Evolutionary conservation across 352 stramenopile species (phyloP).

Genomic region (Globisporangium canariense): DNA sequence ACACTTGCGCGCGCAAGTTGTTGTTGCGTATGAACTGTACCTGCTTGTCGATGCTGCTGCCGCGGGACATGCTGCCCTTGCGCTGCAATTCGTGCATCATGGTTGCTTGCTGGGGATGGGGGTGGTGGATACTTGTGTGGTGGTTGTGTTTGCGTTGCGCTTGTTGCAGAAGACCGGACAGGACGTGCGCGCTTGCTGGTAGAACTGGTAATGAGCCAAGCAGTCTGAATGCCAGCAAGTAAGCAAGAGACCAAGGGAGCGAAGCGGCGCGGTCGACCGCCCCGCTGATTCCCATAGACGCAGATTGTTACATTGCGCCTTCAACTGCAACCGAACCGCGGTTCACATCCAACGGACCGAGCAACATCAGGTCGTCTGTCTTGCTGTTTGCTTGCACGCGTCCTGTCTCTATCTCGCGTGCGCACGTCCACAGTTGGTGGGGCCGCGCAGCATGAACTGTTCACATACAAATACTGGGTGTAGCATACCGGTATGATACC

Average conservation of each 20-base stretch:
- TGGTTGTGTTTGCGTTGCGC: too few relatives aligned
- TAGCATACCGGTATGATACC: not conserved
- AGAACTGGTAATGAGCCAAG: not conserved
- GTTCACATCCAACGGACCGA: not conserved
- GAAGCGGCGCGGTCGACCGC: not conserved
- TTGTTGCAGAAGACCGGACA: not conserved
- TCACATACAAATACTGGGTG: slow-evolving; percentile 2
- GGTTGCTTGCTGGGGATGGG: not conserved
- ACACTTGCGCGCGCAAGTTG: not conserved
- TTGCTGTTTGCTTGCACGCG: not conserved
- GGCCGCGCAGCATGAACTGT: too few relatives aligned
- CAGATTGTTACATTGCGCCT: not conserved
- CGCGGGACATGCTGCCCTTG: slow-evolving; percentile 16
- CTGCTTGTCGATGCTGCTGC: slow-evolving; percentile 19
- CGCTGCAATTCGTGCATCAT: slow-evolving; percentile 11
- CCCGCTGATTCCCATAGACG: not conserved
- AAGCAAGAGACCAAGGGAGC: not conserved
- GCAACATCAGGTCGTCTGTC: not conserved
- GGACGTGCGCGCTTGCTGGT: slow-evolving; percentile 8
- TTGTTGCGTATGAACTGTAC: not conserved
- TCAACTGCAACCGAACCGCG: slow-evolving; percentile 6
- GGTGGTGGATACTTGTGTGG: not conserved
- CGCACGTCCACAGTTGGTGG: not conserved
- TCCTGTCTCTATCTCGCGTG: not conserved
- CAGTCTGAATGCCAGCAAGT: not conserved